Evolutionary conservation across 1,139 yeast species (phyloP).

Genomic region (Wickerhamomyces sp.): DNA sequence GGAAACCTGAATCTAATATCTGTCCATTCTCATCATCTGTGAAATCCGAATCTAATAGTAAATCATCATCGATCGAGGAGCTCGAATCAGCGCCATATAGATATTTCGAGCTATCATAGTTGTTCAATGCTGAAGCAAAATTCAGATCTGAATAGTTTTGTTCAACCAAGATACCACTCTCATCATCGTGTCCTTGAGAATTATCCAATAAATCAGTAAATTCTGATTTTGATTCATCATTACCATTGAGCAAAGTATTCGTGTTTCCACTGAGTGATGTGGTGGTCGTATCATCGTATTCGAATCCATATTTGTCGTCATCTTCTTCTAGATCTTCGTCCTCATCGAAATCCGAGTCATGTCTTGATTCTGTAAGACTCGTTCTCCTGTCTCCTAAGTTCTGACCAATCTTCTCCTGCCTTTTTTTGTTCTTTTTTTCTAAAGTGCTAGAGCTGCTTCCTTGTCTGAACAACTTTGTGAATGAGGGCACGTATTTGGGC

Average conservation of each 20-base stretch:
- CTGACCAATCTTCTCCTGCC: no score
- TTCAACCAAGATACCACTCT: constrained; percentile 20
- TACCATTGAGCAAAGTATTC: constrained; percentile 13
- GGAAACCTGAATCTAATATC: constrained; percentile 17
- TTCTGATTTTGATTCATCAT: constrained; percentile 10
- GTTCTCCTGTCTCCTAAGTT: no score
- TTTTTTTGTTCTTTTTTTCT: constrained; percentile 5
- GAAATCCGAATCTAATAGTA: constrained; percentile 33
- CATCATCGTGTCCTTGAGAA: constrained; percentile 9
- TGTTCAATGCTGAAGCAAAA: constrained; percentile 8
- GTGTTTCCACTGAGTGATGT: constrained; percentile 5
- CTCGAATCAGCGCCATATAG: constrained; percentile 26
- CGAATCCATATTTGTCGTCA: constrained; percentile 12
- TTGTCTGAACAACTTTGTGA: constrained; percentile 21
- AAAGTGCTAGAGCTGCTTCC: constrained; percentile 13
- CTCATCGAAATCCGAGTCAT: constrained; percentile 11
- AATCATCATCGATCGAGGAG: constrained; percentile 30
- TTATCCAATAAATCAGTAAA: constrained; percentile 7
- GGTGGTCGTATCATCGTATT: constrained; percentile 9
- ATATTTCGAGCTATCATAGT: constrained; percentile 9
- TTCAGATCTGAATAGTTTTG: constrained; percentile 21
- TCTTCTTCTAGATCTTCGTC: constrained; percentile 13
- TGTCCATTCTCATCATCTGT: constrained; percentile 27
- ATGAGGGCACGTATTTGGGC: constrained; percentile 17
- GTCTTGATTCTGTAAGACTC: constrained; percentile 2